phyloP scores from a whole-genome alignment of 129 eudicot genomes.

The Cynara cardunculus region DNA sequence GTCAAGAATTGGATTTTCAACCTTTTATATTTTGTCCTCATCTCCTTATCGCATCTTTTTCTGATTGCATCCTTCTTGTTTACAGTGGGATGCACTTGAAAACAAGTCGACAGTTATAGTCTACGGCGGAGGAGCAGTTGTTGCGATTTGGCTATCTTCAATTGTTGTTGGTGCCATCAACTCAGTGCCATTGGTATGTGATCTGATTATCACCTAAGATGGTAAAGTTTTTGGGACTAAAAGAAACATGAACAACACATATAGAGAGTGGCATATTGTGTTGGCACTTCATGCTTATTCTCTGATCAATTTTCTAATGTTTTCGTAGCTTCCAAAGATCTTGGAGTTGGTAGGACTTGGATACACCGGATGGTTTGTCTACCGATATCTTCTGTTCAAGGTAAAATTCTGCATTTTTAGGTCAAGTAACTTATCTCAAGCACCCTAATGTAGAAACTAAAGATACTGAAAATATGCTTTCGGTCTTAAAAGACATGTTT shows the following conservation, averaged over 20 bases:
- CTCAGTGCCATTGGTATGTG: conserved; percentile 92
- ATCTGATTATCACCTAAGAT: background rate
- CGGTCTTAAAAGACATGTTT: background rate
- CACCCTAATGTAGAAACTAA: background rate
- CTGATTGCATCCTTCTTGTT: background rate
- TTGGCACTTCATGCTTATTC: background rate
- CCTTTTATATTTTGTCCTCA: background rate
- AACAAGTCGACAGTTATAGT: conserved; percentile 84
- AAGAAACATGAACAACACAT: background rate
- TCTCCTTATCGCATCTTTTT: background rate
- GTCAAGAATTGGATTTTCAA: conserved; percentile 23
- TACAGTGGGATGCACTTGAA: conserved; percentile 95
- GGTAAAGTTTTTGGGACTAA: background rate
- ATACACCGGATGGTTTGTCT: conserved; percentile 98
- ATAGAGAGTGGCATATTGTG: background rate
- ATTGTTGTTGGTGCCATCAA: conserved; percentile 84
- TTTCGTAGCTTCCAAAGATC: conserved; percentile 73
- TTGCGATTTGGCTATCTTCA: conserved; percentile 86
- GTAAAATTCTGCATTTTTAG: conserved; percentile 21
- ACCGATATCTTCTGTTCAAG: conserved; percentile 98
- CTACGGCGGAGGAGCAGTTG: conserved; percentile 96
- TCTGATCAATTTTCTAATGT: background rate
- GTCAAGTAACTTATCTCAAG: background rate
- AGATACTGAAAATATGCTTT: background rate
- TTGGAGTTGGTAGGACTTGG: conserved; percentile 99